Conservation (phyloP, 768 basidiomycete genomes). For the Cubamyces lactineus region DNA sequence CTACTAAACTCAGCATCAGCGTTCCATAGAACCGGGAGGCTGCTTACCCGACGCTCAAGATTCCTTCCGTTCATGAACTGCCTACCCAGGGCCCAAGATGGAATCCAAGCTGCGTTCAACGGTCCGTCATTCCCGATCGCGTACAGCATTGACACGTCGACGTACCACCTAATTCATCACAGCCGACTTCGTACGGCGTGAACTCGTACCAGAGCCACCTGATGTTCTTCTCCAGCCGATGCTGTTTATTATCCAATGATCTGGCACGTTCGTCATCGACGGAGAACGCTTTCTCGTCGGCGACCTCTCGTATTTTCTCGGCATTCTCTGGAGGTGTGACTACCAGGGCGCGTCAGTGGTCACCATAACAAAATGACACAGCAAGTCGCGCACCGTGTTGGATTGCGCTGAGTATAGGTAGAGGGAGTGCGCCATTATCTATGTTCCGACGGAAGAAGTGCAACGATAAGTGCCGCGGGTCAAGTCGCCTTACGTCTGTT, state of each 20-base stretch:
- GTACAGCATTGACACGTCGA: neutral
- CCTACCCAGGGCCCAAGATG: slow-evolving; percentile 32
- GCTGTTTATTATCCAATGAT: slow-evolving; percentile 15
- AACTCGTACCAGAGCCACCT: slow-evolving; percentile 35
- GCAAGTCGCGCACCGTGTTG: slow-evolving; percentile 27
- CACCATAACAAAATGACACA: neutral
- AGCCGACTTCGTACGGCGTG: slow-evolving; percentile 33
- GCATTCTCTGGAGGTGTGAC: slow-evolving; percentile 22
- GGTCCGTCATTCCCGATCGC: neutral
- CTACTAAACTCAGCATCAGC: slow-evolving; percentile 10
- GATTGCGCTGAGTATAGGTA: slow-evolving; percentile 34
- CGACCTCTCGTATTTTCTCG: slow-evolving; percentile 11
- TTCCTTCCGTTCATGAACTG: slow-evolving; percentile 28
- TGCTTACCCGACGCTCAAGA: slow-evolving; percentile 26
- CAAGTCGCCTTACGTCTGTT: slow-evolving; percentile 21
- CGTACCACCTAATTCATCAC: slow-evolving; percentile 33
- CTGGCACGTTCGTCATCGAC: slow-evolving; percentile 4
- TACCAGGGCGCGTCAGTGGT: neutral
- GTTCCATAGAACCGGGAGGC: no score
- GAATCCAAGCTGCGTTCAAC: slow-evolving; percentile 28
- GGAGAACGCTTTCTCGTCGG: slow-evolving; percentile 12
- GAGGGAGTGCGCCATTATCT: slow-evolving; percentile 28
- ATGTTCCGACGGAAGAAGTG: slow-evolving; percentile 29
- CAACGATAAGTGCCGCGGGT: slow-evolving; percentile 30
- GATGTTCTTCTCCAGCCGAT: slow-evolving; percentile 13